Evolutionary conservation across 495 filamentous ascomycete species (phyloP).

Genomic region (Usnea hakonensis): DNA sequence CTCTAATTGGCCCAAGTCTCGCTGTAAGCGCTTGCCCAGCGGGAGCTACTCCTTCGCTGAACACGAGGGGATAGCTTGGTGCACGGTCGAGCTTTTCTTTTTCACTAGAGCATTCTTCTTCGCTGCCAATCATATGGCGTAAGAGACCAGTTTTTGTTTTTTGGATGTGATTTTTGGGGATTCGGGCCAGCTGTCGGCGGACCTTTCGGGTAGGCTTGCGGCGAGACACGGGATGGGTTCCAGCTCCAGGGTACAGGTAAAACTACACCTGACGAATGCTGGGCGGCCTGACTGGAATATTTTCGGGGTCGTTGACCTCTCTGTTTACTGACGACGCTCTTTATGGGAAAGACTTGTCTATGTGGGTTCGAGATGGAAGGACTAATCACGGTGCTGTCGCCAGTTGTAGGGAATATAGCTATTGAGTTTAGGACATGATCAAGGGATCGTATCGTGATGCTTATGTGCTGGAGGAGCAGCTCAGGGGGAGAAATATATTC

Average conservation of each 20-base stretch:
- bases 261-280: too few relatives aligned
- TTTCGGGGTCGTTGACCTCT: too few relatives aligned
- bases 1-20: background rate
- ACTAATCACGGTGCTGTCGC: background rate
- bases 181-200: background rate
- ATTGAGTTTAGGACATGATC: background rate
- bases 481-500: background rate
- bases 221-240: background rate
- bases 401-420: background rate
- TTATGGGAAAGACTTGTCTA: too few relatives aligned
- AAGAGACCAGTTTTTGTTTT: background rate
- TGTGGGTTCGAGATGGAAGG: too few relatives aligned
- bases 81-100: background rate
- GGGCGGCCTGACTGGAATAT: background rate
- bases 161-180: background rate
- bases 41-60: background rate
- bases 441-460: background rate
- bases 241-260: background rate
- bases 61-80: too few relatives aligned
- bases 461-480: background rate
- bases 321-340: background rate
- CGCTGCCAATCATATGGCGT: background rate
- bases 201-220: conserved; percentile 4
- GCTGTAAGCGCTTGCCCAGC: conserved; percentile 4
- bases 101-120: background rate